Percentiles rank a stretch among this genome's conserved stretches.
Conservation (phyloP, 1,284 basidiomycete species). For the Leccinum ambiguum region DNA sequence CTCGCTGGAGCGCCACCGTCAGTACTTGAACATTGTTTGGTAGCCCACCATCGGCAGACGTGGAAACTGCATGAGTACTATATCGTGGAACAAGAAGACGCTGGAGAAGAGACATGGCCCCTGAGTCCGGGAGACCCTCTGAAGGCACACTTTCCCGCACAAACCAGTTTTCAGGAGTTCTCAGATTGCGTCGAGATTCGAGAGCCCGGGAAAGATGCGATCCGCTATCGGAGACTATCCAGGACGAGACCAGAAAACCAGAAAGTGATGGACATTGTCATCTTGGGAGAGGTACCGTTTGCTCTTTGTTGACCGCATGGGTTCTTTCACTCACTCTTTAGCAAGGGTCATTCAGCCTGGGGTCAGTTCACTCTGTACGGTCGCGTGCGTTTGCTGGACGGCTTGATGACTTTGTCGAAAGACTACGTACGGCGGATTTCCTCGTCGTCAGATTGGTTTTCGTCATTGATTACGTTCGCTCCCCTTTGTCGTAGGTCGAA, state of each 20-base stretch:
- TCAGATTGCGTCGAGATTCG: conserved; percentile 20
- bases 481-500: conserved; percentile 44
- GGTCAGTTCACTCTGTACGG: conserved; percentile 73
- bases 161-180: conserved; percentile 22
- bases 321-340: not conserved
- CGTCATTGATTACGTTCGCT: conserved; percentile 3
- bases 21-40: conserved; percentile 52
- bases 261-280: conserved; percentile 51
- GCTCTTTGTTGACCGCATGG: conserved; percentile 2
- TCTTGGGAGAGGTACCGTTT: conserved; percentile 62
- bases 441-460: conserved; percentile 2
- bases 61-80: conserved; percentile 77
- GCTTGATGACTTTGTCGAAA: conserved; percentile 68
- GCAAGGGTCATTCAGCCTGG: conserved; percentile 78
- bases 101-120: conserved; percentile 10
- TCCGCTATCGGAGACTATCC: conserved; percentile 41
- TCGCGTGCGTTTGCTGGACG: conserved; percentile 67
- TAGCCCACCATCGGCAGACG: conserved; percentile 72
- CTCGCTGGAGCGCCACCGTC: conserved; percentile 54
- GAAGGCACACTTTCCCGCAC: conserved; percentile 28
- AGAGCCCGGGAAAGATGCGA: conserved; percentile 27
- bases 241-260: conserved; percentile 3
- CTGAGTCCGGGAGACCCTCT: conserved; percentile 38
- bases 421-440: conserved; percentile 59
- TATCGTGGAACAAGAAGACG: conserved; percentile 32